These are phyloP conservation scores for Fusarium marasasianum DNA, from an alignment of 2,329 filamentous ascomycete genomes.

Conservation along the genomic window DNA sequence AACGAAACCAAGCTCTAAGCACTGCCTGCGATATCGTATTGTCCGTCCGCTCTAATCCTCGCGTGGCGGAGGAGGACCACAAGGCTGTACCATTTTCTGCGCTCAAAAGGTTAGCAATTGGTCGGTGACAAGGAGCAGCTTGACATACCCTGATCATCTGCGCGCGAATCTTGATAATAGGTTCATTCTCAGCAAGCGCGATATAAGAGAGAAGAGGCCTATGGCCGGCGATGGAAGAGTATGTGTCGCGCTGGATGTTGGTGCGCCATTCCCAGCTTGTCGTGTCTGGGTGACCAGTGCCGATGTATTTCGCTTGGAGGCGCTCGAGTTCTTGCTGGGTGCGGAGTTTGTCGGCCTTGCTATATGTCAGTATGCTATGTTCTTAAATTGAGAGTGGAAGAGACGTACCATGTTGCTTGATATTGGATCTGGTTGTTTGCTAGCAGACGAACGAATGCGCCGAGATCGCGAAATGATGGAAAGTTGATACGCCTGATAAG, in stretches of 20 bases:
- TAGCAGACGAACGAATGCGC: not conserved
- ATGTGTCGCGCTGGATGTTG: conserved; percentile 94
- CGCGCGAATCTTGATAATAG: conserved; percentile 80
- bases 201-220: conserved; percentile 89
- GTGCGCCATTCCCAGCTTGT: conserved; percentile 97
- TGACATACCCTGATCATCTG: conserved; percentile 76
- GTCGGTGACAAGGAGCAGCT: not conserved
- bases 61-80: conserved; percentile 65
- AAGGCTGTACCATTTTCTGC: conserved; percentile 74
- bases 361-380: conserved; percentile 1
- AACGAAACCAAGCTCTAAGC: conserved; percentile 5
- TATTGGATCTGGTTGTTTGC: not conserved
- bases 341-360: conserved; percentile 93
- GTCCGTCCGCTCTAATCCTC: conserved; percentile 54
- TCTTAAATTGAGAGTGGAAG: not conserved
- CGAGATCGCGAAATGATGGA: conserved; percentile 1
- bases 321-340: conserved; percentile 97
- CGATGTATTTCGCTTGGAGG: conserved; percentile 94
- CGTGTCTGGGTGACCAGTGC: conserved; percentile 95
- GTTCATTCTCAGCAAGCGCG: conserved; percentile 87
- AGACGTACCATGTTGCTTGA: conserved; percentile 38
- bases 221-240: conserved; percentile 89
- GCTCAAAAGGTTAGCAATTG: not conserved
- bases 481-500: conserved; percentile 18
- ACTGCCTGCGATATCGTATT: not conserved